phyloP scores from a whole-genome alignment of 2,329 filamentous ascomycete species.

The Pseudogymnoascus sp. region DNA sequence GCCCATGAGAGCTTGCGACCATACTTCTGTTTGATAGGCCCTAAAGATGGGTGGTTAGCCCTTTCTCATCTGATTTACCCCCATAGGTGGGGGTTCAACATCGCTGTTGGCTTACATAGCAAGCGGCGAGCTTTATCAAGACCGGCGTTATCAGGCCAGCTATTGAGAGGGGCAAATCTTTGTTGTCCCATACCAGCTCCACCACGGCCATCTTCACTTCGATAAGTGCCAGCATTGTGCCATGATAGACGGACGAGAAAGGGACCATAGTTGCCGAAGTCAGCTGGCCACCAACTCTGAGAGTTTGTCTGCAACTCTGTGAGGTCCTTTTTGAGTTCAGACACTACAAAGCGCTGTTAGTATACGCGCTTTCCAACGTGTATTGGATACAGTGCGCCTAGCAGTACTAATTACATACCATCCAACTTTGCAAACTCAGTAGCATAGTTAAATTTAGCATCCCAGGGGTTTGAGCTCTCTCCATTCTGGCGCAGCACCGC shows the following conservation, averaged over 20 bases:
- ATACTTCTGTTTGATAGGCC: conserved; percentile 60
- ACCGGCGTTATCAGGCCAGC: conserved; percentile 56
- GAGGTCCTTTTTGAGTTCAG: conserved; percentile 51
- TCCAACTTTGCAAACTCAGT: conserved; percentile 54
- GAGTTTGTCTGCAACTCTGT: conserved; percentile 52
- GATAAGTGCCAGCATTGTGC: conserved; percentile 57
- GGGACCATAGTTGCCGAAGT: conserved; percentile 56
- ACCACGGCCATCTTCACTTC: conserved; percentile 52
- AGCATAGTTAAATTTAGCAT: conserved; percentile 50
- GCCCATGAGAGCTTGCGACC: conserved; percentile 58
- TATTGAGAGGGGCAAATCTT: conserved; percentile 56
- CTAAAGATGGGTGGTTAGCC: background rate
- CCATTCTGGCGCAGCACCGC: conserved; percentile 55
- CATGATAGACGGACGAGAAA: conserved; percentile 57
- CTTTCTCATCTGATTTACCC: background rate
- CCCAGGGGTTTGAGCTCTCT: conserved; percentile 44
- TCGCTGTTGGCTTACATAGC: conserved; percentile 32
- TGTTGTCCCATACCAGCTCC: conserved; percentile 55
- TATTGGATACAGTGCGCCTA: background rate
- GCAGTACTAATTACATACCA: conserved; percentile 36
- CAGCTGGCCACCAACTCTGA: conserved; percentile 56
- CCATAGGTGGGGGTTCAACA: background rate
- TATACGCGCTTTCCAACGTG: background rate
- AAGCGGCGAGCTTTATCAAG: conserved; percentile 57
- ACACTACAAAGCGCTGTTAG: conserved; percentile 16